Evolutionary conservation across 495 filamentous ascomycete genomes (phyloP).

Genomic region (Lophiotrema nucula): DNA sequence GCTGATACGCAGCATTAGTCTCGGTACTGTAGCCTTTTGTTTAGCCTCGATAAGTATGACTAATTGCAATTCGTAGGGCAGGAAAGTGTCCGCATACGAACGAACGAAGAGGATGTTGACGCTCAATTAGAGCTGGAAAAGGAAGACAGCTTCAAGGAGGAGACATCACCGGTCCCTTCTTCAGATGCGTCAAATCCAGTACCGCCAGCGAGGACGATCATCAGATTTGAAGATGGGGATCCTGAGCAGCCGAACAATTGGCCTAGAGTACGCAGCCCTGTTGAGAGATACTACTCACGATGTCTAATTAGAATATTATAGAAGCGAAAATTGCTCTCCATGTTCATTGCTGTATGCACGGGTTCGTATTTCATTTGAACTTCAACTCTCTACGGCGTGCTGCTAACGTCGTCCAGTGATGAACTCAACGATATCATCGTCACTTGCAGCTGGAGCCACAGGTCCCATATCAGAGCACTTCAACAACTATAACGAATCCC

Average conservation of each 20-base stretch:
- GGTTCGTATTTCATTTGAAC: constrained; percentile 1
- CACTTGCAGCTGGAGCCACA: constrained; percentile 63
- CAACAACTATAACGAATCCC: constrained; percentile 53
- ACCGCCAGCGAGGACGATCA: constrained; percentile 3
- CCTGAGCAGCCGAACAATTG: constrained; percentile 39
- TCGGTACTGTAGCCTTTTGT: not conserved
- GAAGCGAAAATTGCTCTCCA: constrained; percentile 56
- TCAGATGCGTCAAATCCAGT: not conserved
- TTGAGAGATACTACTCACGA: too few relatives aligned
- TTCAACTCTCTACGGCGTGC: not conserved
- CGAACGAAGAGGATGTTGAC: constrained; percentile 27
- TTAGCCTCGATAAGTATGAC: constrained; percentile 3
- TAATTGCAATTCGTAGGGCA: too few relatives aligned
- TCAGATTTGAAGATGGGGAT: constrained; percentile 35
- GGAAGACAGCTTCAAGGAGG: constrained; percentile 26
- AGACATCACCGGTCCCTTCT: constrained; percentile 5
- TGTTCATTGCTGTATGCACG: constrained; percentile 43
- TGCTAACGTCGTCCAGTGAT: constrained; percentile 47
- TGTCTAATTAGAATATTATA: constrained; percentile 28
- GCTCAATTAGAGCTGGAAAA: constrained; percentile 31
- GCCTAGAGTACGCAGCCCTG: constrained; percentile 17
- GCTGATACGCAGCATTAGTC: constrained; percentile 2
- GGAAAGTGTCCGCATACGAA: not conserved
- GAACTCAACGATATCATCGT: constrained; percentile 72
- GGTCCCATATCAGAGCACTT: constrained; percentile 59